These are phyloP conservation scores for Heliamphora ciliata DNA, from an alignment of 179 eudicot genomes.

Conservation along the genomic window DNA sequence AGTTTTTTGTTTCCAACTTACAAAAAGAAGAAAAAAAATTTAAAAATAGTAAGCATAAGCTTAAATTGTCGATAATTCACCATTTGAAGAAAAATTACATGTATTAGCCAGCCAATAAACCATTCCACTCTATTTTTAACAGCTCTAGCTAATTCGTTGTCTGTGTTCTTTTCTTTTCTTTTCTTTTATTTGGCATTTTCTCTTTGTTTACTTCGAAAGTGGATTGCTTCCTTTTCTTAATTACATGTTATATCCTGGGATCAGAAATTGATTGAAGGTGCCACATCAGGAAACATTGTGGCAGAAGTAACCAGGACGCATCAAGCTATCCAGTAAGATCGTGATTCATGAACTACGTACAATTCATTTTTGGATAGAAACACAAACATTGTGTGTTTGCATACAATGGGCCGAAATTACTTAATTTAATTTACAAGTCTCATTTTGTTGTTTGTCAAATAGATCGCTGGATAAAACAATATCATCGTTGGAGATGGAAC, in stretches of 20 bases:
- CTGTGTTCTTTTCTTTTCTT: neutral
- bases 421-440: neutral
- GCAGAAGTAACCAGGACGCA: slow-evolving; percentile 62
- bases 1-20: no score
- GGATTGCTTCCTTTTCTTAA: neutral
- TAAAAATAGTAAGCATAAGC: no score
- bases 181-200: neutral
- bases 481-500: slow-evolving; percentile 49
- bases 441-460: neutral
- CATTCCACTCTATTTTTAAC: no score
- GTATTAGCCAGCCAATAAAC: no score
- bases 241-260: neutral
- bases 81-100: no score
- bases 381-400: no score
- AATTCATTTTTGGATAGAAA: neutral
- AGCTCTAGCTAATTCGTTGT: no score
- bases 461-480: slow-evolving; percentile 64
- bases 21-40: no score
- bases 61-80: no score
- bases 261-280: slow-evolving; percentile 52
- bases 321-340: slow-evolving; percentile 66
- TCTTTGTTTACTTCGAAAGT: neutral
- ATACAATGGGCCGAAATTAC: neutral
- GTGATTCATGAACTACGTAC: neutral
- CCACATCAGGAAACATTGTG: slow-evolving; percentile 34